phyloP scores from a whole-genome alignment of 352 stramenopile species.

The Globisporangium uncinulatum region DNA sequence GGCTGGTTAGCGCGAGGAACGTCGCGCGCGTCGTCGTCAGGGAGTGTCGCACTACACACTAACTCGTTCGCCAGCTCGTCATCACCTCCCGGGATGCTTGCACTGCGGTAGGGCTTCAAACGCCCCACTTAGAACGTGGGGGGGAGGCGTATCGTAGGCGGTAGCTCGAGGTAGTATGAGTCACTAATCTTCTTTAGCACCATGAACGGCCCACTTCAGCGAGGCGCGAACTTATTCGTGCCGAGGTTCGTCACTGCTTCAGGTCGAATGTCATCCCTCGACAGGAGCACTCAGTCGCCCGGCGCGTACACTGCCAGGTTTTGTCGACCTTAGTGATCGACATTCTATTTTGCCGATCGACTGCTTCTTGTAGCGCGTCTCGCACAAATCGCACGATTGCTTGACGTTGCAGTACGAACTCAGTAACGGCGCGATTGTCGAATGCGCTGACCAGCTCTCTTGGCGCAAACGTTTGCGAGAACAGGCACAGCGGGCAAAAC shows the following conservation, averaged over 20 bases:
- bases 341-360: constrained; percentile 21
- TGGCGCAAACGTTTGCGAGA: constrained; percentile 3
- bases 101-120: neutral
- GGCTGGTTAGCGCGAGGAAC: neutral
- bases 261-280: neutral
- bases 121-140: neutral
- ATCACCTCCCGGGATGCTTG: neutral
- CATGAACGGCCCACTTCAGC: neutral
- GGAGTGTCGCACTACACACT: neutral
- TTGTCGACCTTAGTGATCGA: neutral
- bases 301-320: constrained; percentile 6
- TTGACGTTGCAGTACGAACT: constrained; percentile 9
- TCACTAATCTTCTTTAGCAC: neutral
- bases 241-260: neutral
- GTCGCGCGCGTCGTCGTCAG: neutral
- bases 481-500: neutral
- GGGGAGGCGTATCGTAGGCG: neutral
- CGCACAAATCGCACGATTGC: constrained; percentile 16
- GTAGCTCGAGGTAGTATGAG: neutral
- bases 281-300: constrained; percentile 11
- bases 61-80: neutral
- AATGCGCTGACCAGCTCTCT: neutral
- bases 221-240: neutral
- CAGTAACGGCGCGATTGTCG: neutral
- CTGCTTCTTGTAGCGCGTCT: constrained; percentile 11